Evolutionary conservation across 163 green algal genomes (phyloP).

Genomic region (Smithsoniella earleae): DNA sequence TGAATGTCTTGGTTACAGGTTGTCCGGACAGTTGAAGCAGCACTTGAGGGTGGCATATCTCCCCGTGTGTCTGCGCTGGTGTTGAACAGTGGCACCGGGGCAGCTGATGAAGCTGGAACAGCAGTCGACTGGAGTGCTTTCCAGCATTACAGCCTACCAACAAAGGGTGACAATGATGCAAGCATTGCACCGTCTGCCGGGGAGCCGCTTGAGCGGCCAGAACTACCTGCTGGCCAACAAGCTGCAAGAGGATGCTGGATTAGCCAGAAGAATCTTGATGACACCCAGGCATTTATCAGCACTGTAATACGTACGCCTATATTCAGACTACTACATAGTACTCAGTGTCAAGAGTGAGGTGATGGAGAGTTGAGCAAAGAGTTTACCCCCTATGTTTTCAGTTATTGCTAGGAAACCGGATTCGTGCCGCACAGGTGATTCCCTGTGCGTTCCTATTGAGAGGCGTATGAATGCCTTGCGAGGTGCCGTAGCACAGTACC

Average conservation of each 20-base stretch:
- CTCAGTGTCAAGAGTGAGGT: no score
- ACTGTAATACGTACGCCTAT: constrained; percentile 19
- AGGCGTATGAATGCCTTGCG: constrained; percentile 6
- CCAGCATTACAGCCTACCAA: constrained; percentile 7
- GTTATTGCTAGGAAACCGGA: no score
- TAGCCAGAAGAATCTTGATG: constrained; percentile 8
- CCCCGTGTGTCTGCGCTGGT: constrained; percentile 5
- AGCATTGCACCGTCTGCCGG: not conserved
- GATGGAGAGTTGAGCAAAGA: no score
- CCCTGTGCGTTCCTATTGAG: constrained; percentile 14
- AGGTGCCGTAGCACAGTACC: not conserved
- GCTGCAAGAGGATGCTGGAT: not conserved
- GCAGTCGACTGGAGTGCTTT: not conserved
- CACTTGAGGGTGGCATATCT: not conserved
- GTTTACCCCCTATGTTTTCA: no score
- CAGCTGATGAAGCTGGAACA: constrained; percentile 5
- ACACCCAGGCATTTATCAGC: not conserved
- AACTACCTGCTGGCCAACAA: not conserved
- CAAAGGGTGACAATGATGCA: not conserved
- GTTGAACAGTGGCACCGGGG: constrained; percentile 6
- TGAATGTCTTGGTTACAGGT: not conserved
- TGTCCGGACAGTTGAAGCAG: not conserved
- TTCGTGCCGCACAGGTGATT: constrained; percentile 23
- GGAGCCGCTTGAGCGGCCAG: constrained; percentile 12
- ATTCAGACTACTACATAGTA: not conserved